phyloP scores from a whole-genome alignment of 441 rosid species.

The Corymbia calophylla region DNA sequence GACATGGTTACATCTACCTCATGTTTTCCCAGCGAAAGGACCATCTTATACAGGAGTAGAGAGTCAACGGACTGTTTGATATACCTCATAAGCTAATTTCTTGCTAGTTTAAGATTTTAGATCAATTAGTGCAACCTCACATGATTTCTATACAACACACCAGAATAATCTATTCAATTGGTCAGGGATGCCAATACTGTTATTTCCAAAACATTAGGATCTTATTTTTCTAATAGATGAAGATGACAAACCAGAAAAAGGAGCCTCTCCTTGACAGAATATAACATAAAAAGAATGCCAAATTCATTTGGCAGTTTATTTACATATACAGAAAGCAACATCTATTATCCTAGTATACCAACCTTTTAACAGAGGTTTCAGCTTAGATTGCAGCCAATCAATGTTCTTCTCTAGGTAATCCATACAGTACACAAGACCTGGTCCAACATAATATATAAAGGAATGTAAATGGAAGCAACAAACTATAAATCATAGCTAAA shows the following conservation, averaged over 20 bases:
- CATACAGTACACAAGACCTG: constrained; percentile 91
- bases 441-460: neutral
- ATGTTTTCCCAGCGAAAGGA: neutral
- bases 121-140: neutral
- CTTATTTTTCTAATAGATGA: neutral
- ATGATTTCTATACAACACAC: neutral
- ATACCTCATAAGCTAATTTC: neutral
- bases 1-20: neutral
- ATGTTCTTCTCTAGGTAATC: constrained; percentile 84
- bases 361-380: constrained; percentile 86
- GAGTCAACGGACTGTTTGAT: neutral
- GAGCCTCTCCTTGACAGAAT: neutral
- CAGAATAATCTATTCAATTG: neutral
- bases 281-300: neutral
- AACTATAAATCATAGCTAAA: neutral
- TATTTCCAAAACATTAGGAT: neutral
- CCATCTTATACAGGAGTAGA: neutral
- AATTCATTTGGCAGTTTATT: neutral
- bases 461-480: neutral
- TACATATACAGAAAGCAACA: neutral
- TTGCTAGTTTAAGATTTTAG: neutral
- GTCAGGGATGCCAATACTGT: neutral
- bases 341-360: neutral
- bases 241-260: neutral
- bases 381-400: constrained; percentile 78